Evolutionary conservation across 495 filamentous ascomycete species (phyloP).

Genomic region (Entonaema liquescens): DNA sequence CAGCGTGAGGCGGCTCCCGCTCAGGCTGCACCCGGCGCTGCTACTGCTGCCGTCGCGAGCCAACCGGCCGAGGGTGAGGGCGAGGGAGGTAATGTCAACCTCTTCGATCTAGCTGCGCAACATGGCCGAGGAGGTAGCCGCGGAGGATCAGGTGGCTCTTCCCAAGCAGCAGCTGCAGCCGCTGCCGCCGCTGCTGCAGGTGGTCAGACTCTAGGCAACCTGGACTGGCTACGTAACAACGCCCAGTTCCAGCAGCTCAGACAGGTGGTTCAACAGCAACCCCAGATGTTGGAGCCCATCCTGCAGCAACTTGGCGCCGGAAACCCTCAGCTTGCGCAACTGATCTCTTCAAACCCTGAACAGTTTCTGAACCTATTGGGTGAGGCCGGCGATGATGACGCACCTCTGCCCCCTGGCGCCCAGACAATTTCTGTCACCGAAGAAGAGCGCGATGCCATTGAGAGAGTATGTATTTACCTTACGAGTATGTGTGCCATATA

Average conservation of each 20-base stretch:
- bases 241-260: constrained; percentile 97
- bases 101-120: constrained; percentile 90
- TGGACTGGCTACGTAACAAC: constrained; percentile 96
- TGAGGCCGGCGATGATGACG: constrained; percentile 80
- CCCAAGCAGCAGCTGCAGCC: constrained; percentile 54
- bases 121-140: constrained; percentile 68
- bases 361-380: constrained; percentile 89
- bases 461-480: constrained; percentile 72
- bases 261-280: constrained; percentile 95
- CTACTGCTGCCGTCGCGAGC: constrained; percentile 47
- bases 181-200: constrained; percentile 61
- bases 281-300: constrained; percentile 97
- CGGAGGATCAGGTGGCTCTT: constrained; percentile 43
- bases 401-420: constrained; percentile 82
- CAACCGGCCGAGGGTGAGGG: constrained; percentile 55
- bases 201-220: constrained; percentile 72
- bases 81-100: constrained; percentile 82
- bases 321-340: constrained; percentile 89
- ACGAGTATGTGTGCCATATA: neutral
- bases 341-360: constrained; percentile 90
- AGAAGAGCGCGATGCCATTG: constrained; percentile 95
- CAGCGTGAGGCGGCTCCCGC: constrained; percentile 47
- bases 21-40: constrained; percentile 50
- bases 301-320: constrained; percentile 94
- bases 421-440: constrained; percentile 92